Base-by-base conservation (phyloP, 768 basidiomycete species). In the Calocera viscosa region DNA sequence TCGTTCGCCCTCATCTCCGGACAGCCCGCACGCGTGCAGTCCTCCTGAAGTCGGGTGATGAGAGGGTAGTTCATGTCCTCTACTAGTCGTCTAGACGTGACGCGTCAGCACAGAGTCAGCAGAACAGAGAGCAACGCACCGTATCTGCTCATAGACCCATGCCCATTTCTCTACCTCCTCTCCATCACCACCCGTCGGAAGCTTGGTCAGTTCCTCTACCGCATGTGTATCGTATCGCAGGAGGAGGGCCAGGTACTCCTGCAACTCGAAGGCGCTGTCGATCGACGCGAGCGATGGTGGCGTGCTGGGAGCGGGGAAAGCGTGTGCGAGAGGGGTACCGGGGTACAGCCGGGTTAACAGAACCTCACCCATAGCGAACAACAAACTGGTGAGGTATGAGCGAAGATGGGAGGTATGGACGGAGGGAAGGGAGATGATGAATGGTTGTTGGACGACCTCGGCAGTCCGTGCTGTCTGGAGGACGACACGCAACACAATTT, bases 1-100 rank as follows among this genome's bases (percentile, higher is more conserved):
- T 97, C 92, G 66, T 91, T 91, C n/a, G 94, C 94, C 76, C 94
- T 94, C 95, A 99, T 99, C 77, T 95, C 88, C 0, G 94, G 91
- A 80, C 95, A 99, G 11, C 88, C 84, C 38, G 82, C 77, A 40
- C 90, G 84, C 14, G 87, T 91, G 74, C 94, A 98, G 74, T 91
- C 90, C 71, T 88, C 86, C 74, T 93, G 91, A 41, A 94, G 78
- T 73, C 85, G 86, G 1, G 88, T 90, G 53, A 94, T 89, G 43
- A 93, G 80, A 2, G 91, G 91, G 71, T 91, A 87, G 0, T 89
- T 86, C 34, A 94, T 80, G 75, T 94, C 92, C 75, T 91, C 89
- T 5, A 91, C 90, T 12, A 94, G 83, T 24, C 92, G 90, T 72
- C 91, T 94, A 39, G 7, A 34, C 1, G 28, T 17, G 14, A 28